phyloP scores from a whole-genome alignment of 192 early-diverging fungal species.

The Coemansia sp. region DNA sequence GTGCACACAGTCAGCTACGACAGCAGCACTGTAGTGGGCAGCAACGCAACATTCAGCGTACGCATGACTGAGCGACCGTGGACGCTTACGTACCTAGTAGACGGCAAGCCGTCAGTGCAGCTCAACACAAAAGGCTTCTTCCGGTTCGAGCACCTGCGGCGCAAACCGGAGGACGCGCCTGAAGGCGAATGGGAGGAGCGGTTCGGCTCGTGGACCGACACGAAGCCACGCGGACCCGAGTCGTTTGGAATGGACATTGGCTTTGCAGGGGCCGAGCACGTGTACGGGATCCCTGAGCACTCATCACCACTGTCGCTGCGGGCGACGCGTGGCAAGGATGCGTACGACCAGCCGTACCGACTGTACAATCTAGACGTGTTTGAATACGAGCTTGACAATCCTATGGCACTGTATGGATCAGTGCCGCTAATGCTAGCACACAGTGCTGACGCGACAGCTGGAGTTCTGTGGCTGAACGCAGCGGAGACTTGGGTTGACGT shows the following conservation, averaged over 20 bases:
- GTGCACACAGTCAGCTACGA: conserved; percentile 36
- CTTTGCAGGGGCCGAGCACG: conserved; percentile 81
- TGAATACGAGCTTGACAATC: conserved; percentile 92
- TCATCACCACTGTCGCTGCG: conserved; percentile 82
- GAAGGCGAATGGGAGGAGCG: conserved; percentile 81
- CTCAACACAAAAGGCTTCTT: conserved; percentile 86
- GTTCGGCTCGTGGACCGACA: conserved; percentile 85
- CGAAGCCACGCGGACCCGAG: conserved; percentile 93
- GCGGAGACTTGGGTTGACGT: conserved; percentile 99
- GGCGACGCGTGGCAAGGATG: conserved; percentile 75
- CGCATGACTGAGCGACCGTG: conserved; percentile 50
- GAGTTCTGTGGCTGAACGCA: conserved; percentile 88
- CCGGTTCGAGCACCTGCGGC: conserved; percentile 73
- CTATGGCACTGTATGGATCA: conserved; percentile 96
- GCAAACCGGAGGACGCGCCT: conserved; percentile 41
- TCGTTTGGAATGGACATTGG: conserved; percentile 92
- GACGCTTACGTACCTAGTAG: conserved; percentile 35
- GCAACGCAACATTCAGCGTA: conserved; percentile 19
- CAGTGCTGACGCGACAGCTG: conserved; percentile 67
- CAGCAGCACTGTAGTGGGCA: background rate
- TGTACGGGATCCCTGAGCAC: conserved; percentile 98
- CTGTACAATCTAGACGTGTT: conserved; percentile 98
- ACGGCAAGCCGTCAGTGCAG: conserved; percentile 55
- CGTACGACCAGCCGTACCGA: conserved; percentile 90
- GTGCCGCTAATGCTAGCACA: conserved; percentile 95